phyloP scores from a whole-genome alignment of 352 stramenopile genomes.

The Globisporangium orthogonon region DNA sequence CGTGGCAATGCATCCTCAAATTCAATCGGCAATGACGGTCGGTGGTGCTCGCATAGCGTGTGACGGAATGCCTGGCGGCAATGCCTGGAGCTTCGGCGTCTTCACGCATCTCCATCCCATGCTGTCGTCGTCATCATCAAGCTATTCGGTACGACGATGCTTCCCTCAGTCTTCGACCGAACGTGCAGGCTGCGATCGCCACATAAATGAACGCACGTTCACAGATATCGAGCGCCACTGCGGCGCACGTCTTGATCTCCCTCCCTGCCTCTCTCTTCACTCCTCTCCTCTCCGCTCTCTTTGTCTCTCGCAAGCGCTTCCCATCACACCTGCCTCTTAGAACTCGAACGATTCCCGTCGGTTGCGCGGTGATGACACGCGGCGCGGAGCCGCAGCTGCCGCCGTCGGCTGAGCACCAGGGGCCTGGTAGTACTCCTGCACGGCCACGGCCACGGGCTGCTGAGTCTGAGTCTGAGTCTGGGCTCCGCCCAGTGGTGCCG shows the following conservation, averaged over 20 bases:
- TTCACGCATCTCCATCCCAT: too few relatives aligned
- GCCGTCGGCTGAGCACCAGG: not conserved
- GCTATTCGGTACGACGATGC: not conserved
- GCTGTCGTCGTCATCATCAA: not conserved
- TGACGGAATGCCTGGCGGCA: too few relatives aligned
- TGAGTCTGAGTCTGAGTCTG: not conserved
- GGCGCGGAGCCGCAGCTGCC: constrained; percentile 12
- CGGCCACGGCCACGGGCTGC: not conserved
- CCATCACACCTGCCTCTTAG: constrained; percentile 6
- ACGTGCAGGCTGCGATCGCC: not conserved
- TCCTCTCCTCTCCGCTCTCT: not conserved
- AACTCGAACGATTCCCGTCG: constrained; percentile 37
- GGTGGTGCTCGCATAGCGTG: not conserved
- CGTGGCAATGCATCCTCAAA: not conserved
- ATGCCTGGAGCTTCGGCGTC: too few relatives aligned
- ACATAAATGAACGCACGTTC: not conserved
- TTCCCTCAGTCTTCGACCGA: too few relatives aligned
- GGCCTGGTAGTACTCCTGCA: constrained; percentile 9
- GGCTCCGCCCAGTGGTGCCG: constrained; percentile 1
- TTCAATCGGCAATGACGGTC: not conserved
- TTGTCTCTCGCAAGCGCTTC: too few relatives aligned
- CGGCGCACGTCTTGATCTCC: not conserved
- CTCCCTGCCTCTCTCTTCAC: not conserved
- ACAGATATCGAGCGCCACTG: not conserved
- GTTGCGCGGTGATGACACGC: constrained; percentile 19